Base-by-base conservation (phyloP, 2,329 filamentous ascomycete species). In the Aspergillus pseudoviridinutans region DNA sequence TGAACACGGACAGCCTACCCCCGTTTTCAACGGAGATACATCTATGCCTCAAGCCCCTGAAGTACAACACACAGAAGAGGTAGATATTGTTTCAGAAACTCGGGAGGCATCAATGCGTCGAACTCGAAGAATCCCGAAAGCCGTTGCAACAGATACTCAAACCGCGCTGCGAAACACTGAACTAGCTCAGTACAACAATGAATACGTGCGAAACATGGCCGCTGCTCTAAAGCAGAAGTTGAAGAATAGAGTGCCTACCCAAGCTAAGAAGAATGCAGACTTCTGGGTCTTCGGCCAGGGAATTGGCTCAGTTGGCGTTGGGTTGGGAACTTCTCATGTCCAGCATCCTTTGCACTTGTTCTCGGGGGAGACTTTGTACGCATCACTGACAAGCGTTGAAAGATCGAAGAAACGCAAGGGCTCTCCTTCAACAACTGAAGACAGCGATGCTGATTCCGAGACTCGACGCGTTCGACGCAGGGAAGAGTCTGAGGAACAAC, bases 201-300 rank as follows among this genome's bases (percentile, higher is more conserved):
- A 84, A 28, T 90, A 89, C 61, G 61, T 82, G 1, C 64, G 75
- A 10, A 87, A 86, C 61, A 92, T 90, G 84, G 75, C 71, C 1
- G 71, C 73, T 12, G 79, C 78, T 8, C 65, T 66, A 6, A 75
- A 71, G 29, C 66, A 75, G 22, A 86, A 83, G 61, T 62, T 73
- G 4, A 66, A 74, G 5, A 73, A 78, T 35, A 78, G 74, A 50
- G 65, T 74, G 14, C 61, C 71, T 12, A 68, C 71, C 0, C 74
- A 81, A 46, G 84, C 85, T 2, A 88, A 84, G 71, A 84, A 82
- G 66, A 88, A 87, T 58, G 87, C 86, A 0, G 79, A 80, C 10
- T 79, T 81, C 64, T 88, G 83, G 77, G 79, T 89, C 3, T 79
- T 83, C 58, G 83, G 82, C 4, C 68, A 75, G 50, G 85, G 85